A percentile compares a stretch with the other conserved stretches of the same genome.
phyloP scores from a whole-genome alignment of 2,329 filamentous ascomycete genomes.

The Coleophoma eucalyptorum region DNA sequence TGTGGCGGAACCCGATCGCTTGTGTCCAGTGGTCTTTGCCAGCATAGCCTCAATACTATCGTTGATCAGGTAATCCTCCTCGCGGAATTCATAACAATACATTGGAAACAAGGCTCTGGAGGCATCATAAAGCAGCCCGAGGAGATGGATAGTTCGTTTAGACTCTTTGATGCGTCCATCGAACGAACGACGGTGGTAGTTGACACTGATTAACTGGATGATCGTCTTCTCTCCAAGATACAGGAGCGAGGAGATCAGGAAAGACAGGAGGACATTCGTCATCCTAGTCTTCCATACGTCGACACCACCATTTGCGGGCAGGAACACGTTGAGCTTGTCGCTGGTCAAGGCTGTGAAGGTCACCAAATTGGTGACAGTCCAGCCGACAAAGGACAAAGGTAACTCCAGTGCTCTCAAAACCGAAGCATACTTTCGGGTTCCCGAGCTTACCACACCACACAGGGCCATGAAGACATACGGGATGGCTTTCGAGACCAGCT shows the following conservation, averaged over 20 bases:
- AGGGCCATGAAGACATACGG: conserved; percentile 65
- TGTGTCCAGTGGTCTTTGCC: conserved; percentile 44
- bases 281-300: conserved; percentile 51
- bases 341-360: conserved; percentile 56
- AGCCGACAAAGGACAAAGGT: conserved; percentile 65
- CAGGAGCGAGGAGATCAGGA: conserved; percentile 65
- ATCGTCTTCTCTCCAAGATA: conserved; percentile 75
- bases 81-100: conserved; percentile 84
- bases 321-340: conserved; percentile 12
- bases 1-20: conserved; percentile 59
- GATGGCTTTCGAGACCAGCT: conserved; percentile 57
- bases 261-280: conserved; percentile 61
- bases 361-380: conserved; percentile 59
- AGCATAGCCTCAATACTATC: conserved; percentile 73
- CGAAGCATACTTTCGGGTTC: conserved; percentile 66
- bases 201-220: conserved; percentile 79
- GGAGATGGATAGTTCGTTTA: conserved; percentile 78
- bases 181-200: conserved; percentile 82
- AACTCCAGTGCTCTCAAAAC: conserved; percentile 63
- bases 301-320: conserved; percentile 7
- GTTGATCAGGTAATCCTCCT: conserved; percentile 90
- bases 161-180: conserved; percentile 81
- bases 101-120: conserved; percentile 86
- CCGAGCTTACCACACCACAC: conserved; percentile 64
- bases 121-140: conserved; percentile 85